These are phyloP conservation scores for Tricholoma sp. DNA, from an alignment of 768 basidiomycete species.

Conservation along the genomic window DNA sequence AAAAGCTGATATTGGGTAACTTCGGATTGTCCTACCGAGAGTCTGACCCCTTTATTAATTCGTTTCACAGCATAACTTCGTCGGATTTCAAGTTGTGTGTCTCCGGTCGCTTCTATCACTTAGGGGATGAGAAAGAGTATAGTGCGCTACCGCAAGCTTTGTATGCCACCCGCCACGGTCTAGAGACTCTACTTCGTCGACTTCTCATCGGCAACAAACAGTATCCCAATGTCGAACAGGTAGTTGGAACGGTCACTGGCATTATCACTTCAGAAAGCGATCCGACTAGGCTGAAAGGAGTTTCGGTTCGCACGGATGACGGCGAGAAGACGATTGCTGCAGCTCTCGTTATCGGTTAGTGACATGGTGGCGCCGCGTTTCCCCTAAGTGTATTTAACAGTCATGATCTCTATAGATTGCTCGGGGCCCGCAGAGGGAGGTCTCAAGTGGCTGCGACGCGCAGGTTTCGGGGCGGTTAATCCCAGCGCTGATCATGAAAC, in stretches of 20 bases:
- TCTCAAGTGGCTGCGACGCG: constrained; percentile 19
- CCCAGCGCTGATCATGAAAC: background rate
- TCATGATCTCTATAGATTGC: constrained; percentile 17
- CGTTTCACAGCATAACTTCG: constrained; percentile 9
- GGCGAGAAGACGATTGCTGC: background rate
- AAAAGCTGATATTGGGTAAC: background rate
- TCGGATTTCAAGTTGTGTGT: constrained; percentile 12
- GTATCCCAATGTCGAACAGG: constrained; percentile 18
- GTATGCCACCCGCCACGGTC: constrained; percentile 15
- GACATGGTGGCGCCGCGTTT: too few species aligned
- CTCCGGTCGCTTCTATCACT: constrained; percentile 7
- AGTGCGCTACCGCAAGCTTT: constrained; percentile 12
- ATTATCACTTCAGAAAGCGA: constrained; percentile 11
- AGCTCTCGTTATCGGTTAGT: background rate
- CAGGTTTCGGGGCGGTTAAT: constrained; percentile 13
- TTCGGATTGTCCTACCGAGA: background rate
- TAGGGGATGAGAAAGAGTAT: constrained; percentile 10
- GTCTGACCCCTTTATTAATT: background rate
- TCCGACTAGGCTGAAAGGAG: constrained; percentile 9
- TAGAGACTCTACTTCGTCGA: constrained; percentile 25
- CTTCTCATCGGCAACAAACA: constrained; percentile 15
- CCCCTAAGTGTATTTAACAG: too few species aligned
- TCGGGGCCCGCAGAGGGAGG: constrained; percentile 23
- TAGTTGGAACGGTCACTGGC: constrained; percentile 24
- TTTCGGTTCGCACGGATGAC: constrained; percentile 2